Evolutionary conservation across 805 yeast species (phyloP).

Genomic region (Metschnikowia aberdeeniae): DNA sequence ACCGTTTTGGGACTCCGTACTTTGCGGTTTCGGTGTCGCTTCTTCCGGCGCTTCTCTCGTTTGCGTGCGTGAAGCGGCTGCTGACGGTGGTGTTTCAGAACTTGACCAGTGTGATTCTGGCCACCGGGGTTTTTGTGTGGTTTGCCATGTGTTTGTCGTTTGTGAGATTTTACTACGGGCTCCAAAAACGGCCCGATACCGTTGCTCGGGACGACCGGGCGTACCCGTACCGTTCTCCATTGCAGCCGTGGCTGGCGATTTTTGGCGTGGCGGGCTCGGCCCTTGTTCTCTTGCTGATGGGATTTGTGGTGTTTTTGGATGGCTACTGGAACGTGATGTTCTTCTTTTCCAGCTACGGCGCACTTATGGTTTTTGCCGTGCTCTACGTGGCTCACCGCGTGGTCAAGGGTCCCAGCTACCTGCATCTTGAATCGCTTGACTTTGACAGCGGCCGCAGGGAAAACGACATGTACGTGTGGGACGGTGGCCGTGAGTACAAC

Average conservation of each 20-base stretch:
- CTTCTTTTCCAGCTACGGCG: constrained; percentile 64
- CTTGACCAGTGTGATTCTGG: constrained; percentile 62
- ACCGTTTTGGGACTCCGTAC: constrained; percentile 67
- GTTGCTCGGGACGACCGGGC: constrained; percentile 57
- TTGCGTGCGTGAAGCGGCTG: constrained; percentile 50
- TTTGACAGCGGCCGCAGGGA: constrained; percentile 83
- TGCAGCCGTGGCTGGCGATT: constrained; percentile 66
- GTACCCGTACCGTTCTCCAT: constrained; percentile 65
- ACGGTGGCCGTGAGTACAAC: constrained; percentile 54
- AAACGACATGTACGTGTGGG: constrained; percentile 77
- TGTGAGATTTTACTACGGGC: constrained; percentile 60
- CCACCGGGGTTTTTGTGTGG: constrained; percentile 80
- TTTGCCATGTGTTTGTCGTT: constrained; percentile 64
- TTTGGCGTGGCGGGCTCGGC: constrained; percentile 56
- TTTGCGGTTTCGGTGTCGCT: constrained; percentile 63
- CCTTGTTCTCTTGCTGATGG: constrained; percentile 52
- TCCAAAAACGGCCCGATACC: constrained; percentile 59
- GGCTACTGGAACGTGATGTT: constrained; percentile 57
- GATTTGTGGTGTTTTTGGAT: constrained; percentile 55
- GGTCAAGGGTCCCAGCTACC: constrained; percentile 58
- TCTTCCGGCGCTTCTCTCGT: constrained; percentile 56
- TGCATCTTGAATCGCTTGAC: constrained; percentile 69
- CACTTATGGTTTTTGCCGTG: constrained; percentile 48
- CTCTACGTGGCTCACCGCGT: constrained; percentile 55
- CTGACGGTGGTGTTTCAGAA: constrained; percentile 65